Conservation (phyloP, 2,329 filamentous ascomycete species). For the Diatrype stigma region DNA sequence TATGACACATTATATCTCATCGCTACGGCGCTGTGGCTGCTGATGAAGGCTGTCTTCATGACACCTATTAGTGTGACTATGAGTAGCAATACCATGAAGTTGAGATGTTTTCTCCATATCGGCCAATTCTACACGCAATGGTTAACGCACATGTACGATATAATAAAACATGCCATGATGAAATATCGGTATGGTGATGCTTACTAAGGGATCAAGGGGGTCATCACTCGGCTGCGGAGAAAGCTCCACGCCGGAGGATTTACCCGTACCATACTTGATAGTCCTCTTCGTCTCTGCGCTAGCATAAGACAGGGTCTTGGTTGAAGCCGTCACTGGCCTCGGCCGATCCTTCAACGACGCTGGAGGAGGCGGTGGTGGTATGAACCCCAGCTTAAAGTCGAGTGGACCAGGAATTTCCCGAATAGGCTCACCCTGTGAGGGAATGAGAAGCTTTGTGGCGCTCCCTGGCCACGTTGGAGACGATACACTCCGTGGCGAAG, state of each 20-base stretch:
- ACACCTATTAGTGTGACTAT: constrained; percentile 42
- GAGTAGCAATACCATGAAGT: constrained; percentile 43
- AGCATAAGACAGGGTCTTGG: constrained; percentile 31
- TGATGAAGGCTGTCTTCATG: constrained; percentile 52
- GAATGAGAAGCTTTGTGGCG: constrained; percentile 10
- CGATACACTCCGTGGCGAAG: background rate
- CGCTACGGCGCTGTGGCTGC: constrained; percentile 42
- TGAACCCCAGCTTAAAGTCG: background rate
- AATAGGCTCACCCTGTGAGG: constrained; percentile 11
- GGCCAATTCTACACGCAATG: constrained; percentile 47
- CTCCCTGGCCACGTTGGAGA: constrained; percentile 7
- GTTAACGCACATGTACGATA: constrained; percentile 5
- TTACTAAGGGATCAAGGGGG: constrained; percentile 49
- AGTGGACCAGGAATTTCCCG: background rate
- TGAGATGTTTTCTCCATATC: constrained; percentile 48
- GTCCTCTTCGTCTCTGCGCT: constrained; percentile 29
- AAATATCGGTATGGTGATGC: constrained; percentile 10
- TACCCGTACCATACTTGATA: constrained; percentile 46
- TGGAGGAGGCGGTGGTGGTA: constrained; percentile 3
- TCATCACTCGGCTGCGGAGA: constrained; percentile 54
- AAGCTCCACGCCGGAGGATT: constrained; percentile 39
- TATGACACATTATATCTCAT: constrained; percentile 41
- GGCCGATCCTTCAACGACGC: constrained; percentile 16
- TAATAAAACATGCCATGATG: too few species aligned
- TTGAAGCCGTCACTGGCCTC: constrained; percentile 30